Evolutionary conservation across 352 stramenopile genomes (phyloP), one percentile per base, ranked within the genome.

Genomic region (Phytophthora aleatoria): DNA sequence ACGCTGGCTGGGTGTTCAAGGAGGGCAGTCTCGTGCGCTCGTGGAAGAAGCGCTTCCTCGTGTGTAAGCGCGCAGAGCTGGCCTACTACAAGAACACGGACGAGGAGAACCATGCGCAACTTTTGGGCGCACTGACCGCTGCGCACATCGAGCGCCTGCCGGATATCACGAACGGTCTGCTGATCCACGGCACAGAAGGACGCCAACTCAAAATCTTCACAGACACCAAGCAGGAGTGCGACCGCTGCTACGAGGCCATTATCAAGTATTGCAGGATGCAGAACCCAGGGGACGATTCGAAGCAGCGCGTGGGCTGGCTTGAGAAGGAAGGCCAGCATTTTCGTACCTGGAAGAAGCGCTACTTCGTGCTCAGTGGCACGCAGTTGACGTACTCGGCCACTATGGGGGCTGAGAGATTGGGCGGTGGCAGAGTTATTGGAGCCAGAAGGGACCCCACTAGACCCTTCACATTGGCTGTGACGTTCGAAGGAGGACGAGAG

Each of bases 41-140:
- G 35, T 94, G 86, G 86, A 92, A 92, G 71, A 92, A 94, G 67
- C 83, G 86, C 11, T 92, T 92, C 64, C 73, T 94, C 2, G 83
- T 94, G 20, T 85, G 86, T 64, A 90, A 94, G 58, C 73, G 79
- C 27, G 72, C 70, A 24, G 79, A 94, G 60, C 53, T 92, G 55
- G 83, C 83, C 30, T 92, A 94, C 72, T 94, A 94, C 67, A 92
- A 94, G 69, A 82, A 85, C 57, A 85, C 70, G 47, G 76, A 84
- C 47, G 57, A 84, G 57, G 73, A 87, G 57, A 85, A 83, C 56
- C 81, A 79, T 56, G 79, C 82, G 50, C 82, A 93, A 58, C 70
- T 93, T 50, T 67, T 91, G 49, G 86, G 86, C 16, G 76, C 73
- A 10, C 85, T 95, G 62, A 88, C 78, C 27, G 77, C 90, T 31